Evolutionary conservation across 768 basidiomycete species (phyloP).

Genomic region (Tulasnella sp.): DNA sequence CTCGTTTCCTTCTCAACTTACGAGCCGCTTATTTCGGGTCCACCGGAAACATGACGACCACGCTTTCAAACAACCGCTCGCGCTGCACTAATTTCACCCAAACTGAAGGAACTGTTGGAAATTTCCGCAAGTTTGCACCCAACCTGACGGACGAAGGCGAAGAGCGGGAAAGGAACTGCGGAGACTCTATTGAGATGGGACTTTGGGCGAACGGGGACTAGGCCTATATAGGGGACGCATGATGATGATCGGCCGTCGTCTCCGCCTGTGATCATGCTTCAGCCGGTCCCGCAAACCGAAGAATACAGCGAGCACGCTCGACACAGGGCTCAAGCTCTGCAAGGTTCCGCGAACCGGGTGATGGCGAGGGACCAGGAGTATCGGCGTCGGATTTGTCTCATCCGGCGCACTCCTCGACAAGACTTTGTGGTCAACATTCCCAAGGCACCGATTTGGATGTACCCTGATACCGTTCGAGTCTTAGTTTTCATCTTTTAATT

Average conservation of each 20-base stretch:
- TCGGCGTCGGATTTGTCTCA: not conserved
- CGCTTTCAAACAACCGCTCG: too few species aligned
- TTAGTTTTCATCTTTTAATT: not conserved
- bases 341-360: not conserved
- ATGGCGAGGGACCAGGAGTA: not conserved
- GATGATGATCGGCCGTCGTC: too few species aligned
- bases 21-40: not conserved
- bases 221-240: too few species aligned
- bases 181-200: too few species aligned
- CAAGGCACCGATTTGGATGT: not conserved
- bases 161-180: too few species aligned
- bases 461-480: not conserved
- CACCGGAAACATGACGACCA: too few species aligned
- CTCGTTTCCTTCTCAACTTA: constrained; percentile 7
- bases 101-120: too few species aligned
- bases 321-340: not conserved
- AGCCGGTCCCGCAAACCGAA: constrained; percentile 86
- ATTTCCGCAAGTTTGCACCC: too few species aligned
- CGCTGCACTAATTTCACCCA: too few species aligned
- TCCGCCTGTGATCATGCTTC: constrained; percentile 65
- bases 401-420: not conserved
- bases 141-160: too few species aligned
- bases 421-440: not conserved
- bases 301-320: constrained; percentile 48
- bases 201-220: not conserved